Conservation (phyloP, 73 alveolate species). For the Paramecium tetraurelia region DNA sequence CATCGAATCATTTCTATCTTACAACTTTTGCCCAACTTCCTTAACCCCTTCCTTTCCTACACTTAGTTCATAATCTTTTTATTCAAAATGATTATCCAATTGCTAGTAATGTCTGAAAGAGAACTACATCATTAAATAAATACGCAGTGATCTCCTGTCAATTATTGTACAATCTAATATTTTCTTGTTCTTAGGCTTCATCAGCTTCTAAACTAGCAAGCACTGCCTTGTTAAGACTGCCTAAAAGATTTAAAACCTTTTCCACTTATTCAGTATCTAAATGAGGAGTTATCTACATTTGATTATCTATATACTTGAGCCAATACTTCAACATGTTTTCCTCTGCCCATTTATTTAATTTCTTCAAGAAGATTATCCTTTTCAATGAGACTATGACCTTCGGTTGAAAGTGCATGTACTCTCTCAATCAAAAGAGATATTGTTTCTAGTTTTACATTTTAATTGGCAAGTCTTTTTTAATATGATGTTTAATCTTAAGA, state of each 20-base stretch:
- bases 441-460: neutral
- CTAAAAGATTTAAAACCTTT: neutral
- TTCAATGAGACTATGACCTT: conserved; percentile 8
- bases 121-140: neutral
- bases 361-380: neutral
- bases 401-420: neutral
- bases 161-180: neutral
- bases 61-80: neutral
- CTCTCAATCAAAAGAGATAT: neutral
- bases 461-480: neutral
- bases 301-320: neutral
- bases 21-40: neutral
- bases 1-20: conserved; percentile 9
- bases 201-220: conserved; percentile 10
- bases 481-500: neutral
- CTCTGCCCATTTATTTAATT: conserved; percentile 2
- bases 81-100: neutral
- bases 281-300: conserved; percentile 18
- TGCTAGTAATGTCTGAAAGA: neutral
- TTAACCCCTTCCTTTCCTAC: neutral
- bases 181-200: neutral
- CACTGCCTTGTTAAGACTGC: neutral
- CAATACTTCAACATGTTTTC: neutral
- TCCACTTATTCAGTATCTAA: neutral
- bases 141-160: neutral